Conservation (phyloP, 2,329 filamentous ascomycete genomes). For the Pseudogymnoascus sp. region DNA sequence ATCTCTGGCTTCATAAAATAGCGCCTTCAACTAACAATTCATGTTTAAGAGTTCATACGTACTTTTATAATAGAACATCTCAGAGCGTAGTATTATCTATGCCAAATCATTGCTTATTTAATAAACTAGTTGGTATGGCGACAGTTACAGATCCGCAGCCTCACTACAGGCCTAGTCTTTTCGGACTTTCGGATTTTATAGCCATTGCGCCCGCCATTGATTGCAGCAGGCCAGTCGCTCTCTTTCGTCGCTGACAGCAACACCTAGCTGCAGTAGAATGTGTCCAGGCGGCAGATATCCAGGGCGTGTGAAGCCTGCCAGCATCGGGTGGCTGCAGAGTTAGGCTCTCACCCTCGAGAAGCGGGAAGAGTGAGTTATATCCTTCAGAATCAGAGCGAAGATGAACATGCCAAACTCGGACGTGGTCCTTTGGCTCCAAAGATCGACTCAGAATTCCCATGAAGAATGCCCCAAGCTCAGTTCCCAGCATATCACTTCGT, state of each 20-base stretch:
- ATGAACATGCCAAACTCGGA: background rate
- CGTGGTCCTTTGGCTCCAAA: background rate
- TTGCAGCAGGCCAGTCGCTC: background rate
- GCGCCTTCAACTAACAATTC: background rate
- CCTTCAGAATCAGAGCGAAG: background rate
- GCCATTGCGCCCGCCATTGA: background rate
- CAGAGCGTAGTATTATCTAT: background rate
- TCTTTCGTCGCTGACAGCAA: background rate
- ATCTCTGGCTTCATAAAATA: background rate
- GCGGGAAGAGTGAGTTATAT: background rate
- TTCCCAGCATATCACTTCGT: background rate
- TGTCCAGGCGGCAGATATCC: background rate
- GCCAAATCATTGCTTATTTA: background rate
- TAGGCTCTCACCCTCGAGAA: background rate
- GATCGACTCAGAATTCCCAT: background rate
- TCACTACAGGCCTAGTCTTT: background rate
- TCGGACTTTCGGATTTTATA: background rate
- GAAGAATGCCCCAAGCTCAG: background rate
- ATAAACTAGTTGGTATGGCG: background rate
- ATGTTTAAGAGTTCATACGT: background rate
- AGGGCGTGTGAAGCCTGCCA: background rate
- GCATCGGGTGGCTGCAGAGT: background rate
- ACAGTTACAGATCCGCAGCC: background rate
- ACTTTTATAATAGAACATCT: background rate
- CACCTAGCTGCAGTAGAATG: background rate